Conservation (phyloP, 2,329 filamentous ascomycete species). For the Neonectria neomacrospora region DNA sequence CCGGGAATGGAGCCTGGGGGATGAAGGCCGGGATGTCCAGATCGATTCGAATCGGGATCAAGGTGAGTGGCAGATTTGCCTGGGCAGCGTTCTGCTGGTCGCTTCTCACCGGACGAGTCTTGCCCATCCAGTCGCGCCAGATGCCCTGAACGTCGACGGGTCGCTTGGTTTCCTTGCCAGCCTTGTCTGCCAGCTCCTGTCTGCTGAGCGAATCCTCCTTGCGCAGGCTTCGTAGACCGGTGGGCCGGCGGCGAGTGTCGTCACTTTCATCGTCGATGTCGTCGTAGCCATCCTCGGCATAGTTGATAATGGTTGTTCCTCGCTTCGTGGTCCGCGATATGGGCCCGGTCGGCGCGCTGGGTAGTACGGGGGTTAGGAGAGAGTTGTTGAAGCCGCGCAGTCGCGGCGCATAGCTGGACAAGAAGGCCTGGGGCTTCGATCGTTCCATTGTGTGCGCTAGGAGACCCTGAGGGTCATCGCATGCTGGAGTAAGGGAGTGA, state of each 20-base stretch:
- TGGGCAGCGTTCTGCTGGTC: constrained; percentile 72
- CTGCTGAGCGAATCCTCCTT: constrained; percentile 76
- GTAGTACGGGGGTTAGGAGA: constrained; percentile 85
- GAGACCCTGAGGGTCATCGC: constrained; percentile 44
- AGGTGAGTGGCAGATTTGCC: constrained; percentile 83
- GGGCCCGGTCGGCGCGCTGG: constrained; percentile 72
- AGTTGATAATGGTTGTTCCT: constrained; percentile 96
- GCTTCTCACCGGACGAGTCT: constrained; percentile 66
- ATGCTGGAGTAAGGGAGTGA: constrained; percentile 44
- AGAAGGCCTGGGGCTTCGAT: constrained; percentile 81
- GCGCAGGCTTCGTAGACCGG: constrained; percentile 84
- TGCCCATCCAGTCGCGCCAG: constrained; percentile 96
- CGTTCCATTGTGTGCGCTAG: constrained; percentile 58
- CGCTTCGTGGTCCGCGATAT: constrained; percentile 91
- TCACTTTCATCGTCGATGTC: constrained; percentile 80
- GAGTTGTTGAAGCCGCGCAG: constrained; percentile 92
- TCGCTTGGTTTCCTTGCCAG: constrained; percentile 82
- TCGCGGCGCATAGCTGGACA: constrained; percentile 91
- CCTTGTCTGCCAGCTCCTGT: constrained; percentile 75
- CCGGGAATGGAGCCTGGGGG: constrained; percentile 72
- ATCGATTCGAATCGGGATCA: constrained; percentile 97
- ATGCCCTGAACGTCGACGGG: constrained; percentile 90
- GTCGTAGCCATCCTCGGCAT: constrained; percentile 95
- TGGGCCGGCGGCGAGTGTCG: constrained; percentile 80
- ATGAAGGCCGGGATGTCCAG: constrained; percentile 86